Evolutionary conservation across 805 yeast species (phyloP).

Genomic region (Saccharomyces jurei): DNA sequence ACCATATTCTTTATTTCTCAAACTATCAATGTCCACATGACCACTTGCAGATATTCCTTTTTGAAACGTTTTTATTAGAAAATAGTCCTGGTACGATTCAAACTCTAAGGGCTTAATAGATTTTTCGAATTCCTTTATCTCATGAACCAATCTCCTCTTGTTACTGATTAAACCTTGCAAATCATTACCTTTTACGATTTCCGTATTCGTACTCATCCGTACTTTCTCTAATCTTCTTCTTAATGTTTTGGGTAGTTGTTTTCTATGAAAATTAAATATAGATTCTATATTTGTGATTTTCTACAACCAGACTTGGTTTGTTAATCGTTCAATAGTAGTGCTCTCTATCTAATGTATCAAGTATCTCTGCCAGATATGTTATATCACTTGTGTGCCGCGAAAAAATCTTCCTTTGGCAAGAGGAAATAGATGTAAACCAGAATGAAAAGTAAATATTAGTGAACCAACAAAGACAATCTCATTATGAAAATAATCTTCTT

Average conservation of each 20-base stretch:
- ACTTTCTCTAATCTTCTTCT: not conserved
- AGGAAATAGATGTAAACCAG: not conserved
- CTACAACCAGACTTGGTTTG: not conserved
- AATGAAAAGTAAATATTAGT: not conserved
- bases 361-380: not conserved
- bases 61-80: slow-evolving; percentile 21
- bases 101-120: slow-evolving; percentile 24
- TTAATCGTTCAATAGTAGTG: not conserved
- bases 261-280: not conserved
- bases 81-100: slow-evolving; percentile 29
- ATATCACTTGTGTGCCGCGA: not conserved
- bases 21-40: slow-evolving; percentile 22
- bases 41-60: slow-evolving; percentile 30
- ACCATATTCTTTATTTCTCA: slow-evolving; percentile 23
- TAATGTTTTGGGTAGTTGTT: not conserved
- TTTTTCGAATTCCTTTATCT: slow-evolving; percentile 7
- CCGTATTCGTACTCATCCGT: not conserved
- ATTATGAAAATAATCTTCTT: not conserved
- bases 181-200: not conserved
- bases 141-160: slow-evolving; percentile 7
- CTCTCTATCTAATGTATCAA: not conserved
- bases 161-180: slow-evolving; percentile 5
- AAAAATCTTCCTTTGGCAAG: not conserved
- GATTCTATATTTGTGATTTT: not conserved
- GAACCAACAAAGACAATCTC: not conserved